phyloP scores from a whole-genome alignment of 331 rosid genomes.

The Prunus yedoensis region DNA sequence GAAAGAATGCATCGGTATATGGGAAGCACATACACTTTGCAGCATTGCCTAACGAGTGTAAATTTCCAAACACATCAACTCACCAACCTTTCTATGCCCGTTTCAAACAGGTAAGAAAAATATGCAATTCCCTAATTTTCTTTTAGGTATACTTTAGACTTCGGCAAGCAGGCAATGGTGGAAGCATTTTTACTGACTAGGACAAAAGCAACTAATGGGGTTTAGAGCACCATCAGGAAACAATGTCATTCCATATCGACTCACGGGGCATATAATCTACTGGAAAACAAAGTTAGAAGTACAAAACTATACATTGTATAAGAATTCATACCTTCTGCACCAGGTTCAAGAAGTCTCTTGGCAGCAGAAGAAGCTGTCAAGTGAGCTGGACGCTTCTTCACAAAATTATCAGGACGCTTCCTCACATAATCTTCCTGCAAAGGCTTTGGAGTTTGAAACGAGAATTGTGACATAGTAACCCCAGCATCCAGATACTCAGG shows the following conservation, averaged over 20 bases:
- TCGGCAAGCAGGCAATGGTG: background rate
- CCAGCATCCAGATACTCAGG: constrained; percentile 62
- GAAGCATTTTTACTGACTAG: background rate
- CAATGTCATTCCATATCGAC: background rate
- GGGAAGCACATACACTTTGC: background rate
- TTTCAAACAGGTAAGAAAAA: background rate
- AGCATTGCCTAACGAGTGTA: background rate
- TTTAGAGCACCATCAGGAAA: background rate
- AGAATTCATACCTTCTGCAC: constrained; percentile 48
- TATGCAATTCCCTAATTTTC: background rate
- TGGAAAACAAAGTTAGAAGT: background rate
- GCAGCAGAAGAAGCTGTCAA: constrained; percentile 35
- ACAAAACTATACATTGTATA: constrained; percentile 1
- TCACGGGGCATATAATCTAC: background rate
- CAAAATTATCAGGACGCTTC: constrained; percentile 69
- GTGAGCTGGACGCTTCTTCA: constrained; percentile 65
- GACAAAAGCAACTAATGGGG: background rate
- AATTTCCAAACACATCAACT: background rate
- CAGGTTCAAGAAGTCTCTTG: constrained; percentile 40
- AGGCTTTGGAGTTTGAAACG: constrained; percentile 81
- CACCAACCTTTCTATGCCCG: background rate
- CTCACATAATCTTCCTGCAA: constrained; percentile 83
- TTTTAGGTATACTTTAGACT: background rate
- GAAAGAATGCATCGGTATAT: background rate
- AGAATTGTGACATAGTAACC: constrained; percentile 62